Base-by-base conservation (phyloP, 2,329 filamentous ascomycete genomes). In the Phialocephala subalpina region DNA sequence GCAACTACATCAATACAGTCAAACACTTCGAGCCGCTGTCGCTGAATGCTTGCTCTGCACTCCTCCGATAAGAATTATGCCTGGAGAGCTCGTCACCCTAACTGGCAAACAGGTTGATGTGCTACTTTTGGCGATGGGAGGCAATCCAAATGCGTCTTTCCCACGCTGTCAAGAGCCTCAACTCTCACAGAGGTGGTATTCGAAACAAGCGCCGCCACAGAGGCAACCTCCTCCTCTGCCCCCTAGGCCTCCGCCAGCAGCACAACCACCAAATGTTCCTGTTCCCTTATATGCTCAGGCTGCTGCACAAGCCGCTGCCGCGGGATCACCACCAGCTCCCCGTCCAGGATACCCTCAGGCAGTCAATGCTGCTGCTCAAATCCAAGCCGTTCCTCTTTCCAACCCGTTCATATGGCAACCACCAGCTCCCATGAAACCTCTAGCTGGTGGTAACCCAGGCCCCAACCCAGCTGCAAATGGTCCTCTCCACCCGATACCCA, bases 41-140 rank as follows among this genome's bases (percentile, higher is more conserved):
- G 40, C 47, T 3, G 60, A 63, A 56, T 68, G 66, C 33, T 57
- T 68, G 2, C 29, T 65, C 7, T 16, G 65, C 18, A 33, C n/a
- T 18, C 63, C 63, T 1, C 18, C 25, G 1, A 16, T 40, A 18
- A 29, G 66, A n/a, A 33, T 55, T 18, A 5, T 22, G 7, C 11
- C 45, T 3, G 12, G 7, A 5, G 58, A 57, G 14, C 60, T 67
- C 12, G 42, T 64, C 2, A 42, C 33, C 9, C 55, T 14, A 25
- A 59, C 61, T 18, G 49, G 42, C 16, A 22, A 61, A 3, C 29
- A 20, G 11, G 40, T 60, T 8, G 35, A 27, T 38, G 18, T 42
- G 29, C 20, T 36, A 20, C n/a, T 20, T 8, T 22, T 49, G 52
- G 42, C 12, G 8, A 36, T 16, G 27, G 63, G 58, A 12, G 16